These are phyloP conservation scores for Ceratobasidium sp. DNA, from an alignment of 1,284 basidiomycete species.

Conservation along the genomic window DNA sequence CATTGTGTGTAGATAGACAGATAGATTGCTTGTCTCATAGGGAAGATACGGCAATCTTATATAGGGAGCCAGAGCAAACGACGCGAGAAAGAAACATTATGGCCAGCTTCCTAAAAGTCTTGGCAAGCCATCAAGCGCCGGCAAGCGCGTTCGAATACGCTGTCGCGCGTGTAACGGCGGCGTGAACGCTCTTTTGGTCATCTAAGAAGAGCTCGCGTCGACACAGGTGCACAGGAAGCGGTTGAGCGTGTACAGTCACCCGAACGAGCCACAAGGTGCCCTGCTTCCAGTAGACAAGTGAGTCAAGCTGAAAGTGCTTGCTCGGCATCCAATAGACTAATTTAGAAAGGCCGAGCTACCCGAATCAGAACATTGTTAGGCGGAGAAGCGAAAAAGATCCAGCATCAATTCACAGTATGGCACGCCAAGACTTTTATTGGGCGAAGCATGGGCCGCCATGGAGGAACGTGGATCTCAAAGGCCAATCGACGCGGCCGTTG, in stretches of 20 bases:
- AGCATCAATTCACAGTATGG: neutral
- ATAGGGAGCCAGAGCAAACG: neutral
- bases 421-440: neutral
- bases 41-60: neutral
- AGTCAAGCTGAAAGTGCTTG: neutral
- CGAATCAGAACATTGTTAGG: constrained; percentile 10
- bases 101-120: neutral
- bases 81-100: too few relatives aligned
- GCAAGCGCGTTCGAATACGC: constrained; percentile 21
- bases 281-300: neutral
- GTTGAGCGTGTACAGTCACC: neutral
- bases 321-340: neutral
- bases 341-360: constrained; percentile 16
- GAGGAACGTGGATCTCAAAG: neutral
- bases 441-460: neutral
- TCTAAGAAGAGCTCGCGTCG: neutral
- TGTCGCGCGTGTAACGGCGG: constrained; percentile 13
- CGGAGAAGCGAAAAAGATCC: neutral
- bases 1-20: neutral
- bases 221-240: neutral
- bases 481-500: neutral
- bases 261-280: constrained; percentile 7
- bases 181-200: neutral
- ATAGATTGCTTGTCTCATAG: neutral
- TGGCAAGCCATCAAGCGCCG: constrained; percentile 20